Conservation (phyloP, 1,139 yeast genomes). For the Pneumocystis canis region DNA sequence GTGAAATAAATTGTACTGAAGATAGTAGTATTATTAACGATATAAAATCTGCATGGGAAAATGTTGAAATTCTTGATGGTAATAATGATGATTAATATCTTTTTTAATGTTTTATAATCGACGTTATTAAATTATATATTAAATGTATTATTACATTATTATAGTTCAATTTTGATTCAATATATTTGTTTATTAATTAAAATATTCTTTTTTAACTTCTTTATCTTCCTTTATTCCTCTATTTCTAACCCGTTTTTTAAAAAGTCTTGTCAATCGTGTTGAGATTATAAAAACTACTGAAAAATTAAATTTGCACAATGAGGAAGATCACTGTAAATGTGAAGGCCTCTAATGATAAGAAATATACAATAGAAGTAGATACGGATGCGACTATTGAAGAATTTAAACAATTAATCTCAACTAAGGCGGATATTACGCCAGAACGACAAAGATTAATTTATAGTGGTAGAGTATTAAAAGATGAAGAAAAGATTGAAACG, state of each 20-base stretch:
- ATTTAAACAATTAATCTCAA: constrained; percentile 51
- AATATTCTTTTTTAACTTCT: not conserved
- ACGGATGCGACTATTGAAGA: constrained; percentile 45
- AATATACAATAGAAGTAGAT: constrained; percentile 49
- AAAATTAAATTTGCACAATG: constrained; percentile 3
- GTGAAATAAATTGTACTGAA: not conserved
- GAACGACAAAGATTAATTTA: constrained; percentile 76
- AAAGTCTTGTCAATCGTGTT: not conserved
- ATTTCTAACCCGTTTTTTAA: no score
- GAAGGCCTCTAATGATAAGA: constrained; percentile 40
- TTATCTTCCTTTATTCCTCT: no score
- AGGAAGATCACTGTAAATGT: constrained; percentile 32
- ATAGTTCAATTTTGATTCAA: not conserved
- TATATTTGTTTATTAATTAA: not conserved
- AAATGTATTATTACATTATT: not conserved
- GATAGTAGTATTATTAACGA: not conserved
- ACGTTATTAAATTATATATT: not conserved
- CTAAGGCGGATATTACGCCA: constrained; percentile 48
- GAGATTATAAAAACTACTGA: not conserved
- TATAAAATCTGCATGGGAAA: not conserved
- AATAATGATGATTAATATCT: not conserved
- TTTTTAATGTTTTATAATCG: not conserved
- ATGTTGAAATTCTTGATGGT: not conserved
- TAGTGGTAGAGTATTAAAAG: constrained; percentile 87
- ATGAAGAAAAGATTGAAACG: constrained; percentile 52